Evolutionary conservation across 1,139 yeast species (phyloP).

Genomic region (Barnettozyma hawaiiensis): DNA sequence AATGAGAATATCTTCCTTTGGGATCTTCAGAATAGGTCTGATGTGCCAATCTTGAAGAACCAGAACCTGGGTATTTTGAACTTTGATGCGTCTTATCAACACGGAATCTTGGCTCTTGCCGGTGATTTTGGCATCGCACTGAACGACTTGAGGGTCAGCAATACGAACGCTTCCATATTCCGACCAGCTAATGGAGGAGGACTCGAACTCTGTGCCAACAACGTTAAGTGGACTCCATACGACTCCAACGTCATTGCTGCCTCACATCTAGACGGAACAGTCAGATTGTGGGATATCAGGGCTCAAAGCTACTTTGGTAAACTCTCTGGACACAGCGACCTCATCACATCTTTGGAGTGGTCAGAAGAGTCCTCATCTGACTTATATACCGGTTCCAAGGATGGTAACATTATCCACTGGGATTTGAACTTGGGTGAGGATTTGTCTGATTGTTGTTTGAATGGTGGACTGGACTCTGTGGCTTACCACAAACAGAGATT

Average conservation of each 20-base stretch:
- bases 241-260: slow-evolving; percentile 63
- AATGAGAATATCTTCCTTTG: slow-evolving; percentile 63
- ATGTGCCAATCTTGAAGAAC: slow-evolving; percentile 49
- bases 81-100: slow-evolving; percentile 47
- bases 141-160: slow-evolving; percentile 51
- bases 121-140: slow-evolving; percentile 69
- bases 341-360: slow-evolving; percentile 61
- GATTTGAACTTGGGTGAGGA: slow-evolving; percentile 38
- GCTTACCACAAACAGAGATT: slow-evolving; percentile 33
- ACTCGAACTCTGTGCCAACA: slow-evolving; percentile 31
- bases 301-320: slow-evolving; percentile 47
- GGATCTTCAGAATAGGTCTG: slow-evolving; percentile 55
- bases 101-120: slow-evolving; percentile 54
- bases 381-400: slow-evolving; percentile 60
- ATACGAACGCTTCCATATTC: slow-evolving; percentile 33
- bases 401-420: slow-evolving; percentile 75
- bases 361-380: slow-evolving; percentile 39
- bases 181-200: slow-evolving; percentile 37
- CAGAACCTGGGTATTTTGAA: slow-evolving; percentile 46
- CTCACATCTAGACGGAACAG: slow-evolving; percentile 52
- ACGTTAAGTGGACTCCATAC: slow-evolving; percentile 58
- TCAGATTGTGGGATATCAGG: slow-evolving; percentile 74
- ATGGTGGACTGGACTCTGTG: slow-evolving; percentile 43
- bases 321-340: slow-evolving; percentile 52
- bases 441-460: slow-evolving; percentile 38